phyloP scores from a whole-genome alignment of 2,329 filamentous ascomycete genomes.

The Colletotrichum incanum region DNA sequence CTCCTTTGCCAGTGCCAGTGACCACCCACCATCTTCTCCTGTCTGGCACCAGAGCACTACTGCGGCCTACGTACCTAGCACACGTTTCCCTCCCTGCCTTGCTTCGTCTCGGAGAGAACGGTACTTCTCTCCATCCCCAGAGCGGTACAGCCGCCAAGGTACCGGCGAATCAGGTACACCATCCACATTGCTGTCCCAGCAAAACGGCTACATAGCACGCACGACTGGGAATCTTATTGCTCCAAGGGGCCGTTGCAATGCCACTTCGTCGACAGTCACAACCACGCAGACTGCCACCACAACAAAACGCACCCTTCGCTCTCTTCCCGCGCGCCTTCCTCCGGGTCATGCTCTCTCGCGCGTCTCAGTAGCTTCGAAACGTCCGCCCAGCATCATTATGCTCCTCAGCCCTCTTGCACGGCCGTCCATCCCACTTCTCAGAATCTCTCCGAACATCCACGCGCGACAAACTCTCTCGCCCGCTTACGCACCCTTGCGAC shows the following conservation, averaged over 20 bases:
- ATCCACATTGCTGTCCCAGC: constrained; percentile 37
- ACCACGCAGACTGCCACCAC: constrained; percentile 27
- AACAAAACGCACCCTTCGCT: constrained; percentile 26
- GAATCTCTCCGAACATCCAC: constrained; percentile 30
- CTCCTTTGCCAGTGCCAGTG: constrained; percentile 9
- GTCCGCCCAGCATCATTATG: constrained; percentile 43
- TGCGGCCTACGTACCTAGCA: constrained; percentile 14
- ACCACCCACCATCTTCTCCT: constrained; percentile 4
- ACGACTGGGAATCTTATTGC: constrained; percentile 41
- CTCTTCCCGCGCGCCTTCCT: constrained; percentile 7
- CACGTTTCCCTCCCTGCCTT: constrained; percentile 30
- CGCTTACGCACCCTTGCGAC: constrained; percentile 27
- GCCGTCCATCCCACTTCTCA: constrained; percentile 39
- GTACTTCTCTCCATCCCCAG: constrained; percentile 18
- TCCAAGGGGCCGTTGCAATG: constrained; percentile 43
- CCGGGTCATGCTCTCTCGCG: constrained; percentile 33
- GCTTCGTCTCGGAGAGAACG: constrained; percentile 19
- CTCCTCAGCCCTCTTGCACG: constrained; percentile 41
- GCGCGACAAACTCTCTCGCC: constrained; percentile 27
- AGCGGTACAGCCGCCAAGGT: constrained; percentile 19
- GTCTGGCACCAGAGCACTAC: constrained; percentile 16
- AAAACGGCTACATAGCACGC: constrained; percentile 32
- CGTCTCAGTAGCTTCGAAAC: constrained; percentile 37
- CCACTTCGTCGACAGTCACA: constrained; percentile 41
- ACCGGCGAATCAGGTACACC: constrained; percentile 29